A percentile compares a stretch with the other conserved stretches of the same genome.
Conservation (phyloP, 495 filamentous ascomycete species). For the Podospora bellae-mahoneyi region DNA sequence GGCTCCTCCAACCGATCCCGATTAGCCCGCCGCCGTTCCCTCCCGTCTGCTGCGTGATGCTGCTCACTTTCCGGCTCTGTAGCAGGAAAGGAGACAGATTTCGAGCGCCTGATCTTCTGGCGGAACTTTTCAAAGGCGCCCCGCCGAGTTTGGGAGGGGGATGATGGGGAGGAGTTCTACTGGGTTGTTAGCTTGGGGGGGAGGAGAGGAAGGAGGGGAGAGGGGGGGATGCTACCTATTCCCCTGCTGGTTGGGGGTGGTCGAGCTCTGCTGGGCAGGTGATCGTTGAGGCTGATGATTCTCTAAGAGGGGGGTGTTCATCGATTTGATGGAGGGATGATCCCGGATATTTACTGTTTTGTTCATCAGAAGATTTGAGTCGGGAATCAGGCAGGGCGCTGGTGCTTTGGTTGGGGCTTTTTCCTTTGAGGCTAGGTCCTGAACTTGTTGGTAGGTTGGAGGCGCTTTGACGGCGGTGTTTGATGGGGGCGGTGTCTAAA, state of each 20-base stretch:
- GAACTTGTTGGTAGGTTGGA: neutral
- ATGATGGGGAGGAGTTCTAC: neutral
- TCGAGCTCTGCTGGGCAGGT: neutral
- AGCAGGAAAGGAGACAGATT: conserved; percentile 17
- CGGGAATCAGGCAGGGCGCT: neutral
- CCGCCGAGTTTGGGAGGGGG: neutral
- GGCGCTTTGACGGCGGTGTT: neutral
- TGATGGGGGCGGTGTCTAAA: neutral
- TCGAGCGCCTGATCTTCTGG: conserved; percentile 16
- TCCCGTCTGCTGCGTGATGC: neutral
- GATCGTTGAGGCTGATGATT: neutral
- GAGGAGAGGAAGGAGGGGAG: no score
- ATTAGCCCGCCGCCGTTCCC: conserved; percentile 15
- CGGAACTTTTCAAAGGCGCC: conserved; percentile 12
- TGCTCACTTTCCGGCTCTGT: neutral
- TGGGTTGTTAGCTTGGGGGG: no score
- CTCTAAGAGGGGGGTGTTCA: neutral
- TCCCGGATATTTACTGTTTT: neutral
- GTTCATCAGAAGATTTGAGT: neutral
- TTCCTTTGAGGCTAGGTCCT: neutral
- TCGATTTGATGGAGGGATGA: neutral
- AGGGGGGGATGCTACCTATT: neutral
- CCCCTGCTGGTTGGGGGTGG: neutral
- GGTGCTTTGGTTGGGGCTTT: neutral
- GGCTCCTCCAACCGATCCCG: conserved; percentile 18